These are phyloP conservation scores for Fraxinus sp. DNA, from an alignment of 305 asterid species.

Conservation along the genomic window DNA sequence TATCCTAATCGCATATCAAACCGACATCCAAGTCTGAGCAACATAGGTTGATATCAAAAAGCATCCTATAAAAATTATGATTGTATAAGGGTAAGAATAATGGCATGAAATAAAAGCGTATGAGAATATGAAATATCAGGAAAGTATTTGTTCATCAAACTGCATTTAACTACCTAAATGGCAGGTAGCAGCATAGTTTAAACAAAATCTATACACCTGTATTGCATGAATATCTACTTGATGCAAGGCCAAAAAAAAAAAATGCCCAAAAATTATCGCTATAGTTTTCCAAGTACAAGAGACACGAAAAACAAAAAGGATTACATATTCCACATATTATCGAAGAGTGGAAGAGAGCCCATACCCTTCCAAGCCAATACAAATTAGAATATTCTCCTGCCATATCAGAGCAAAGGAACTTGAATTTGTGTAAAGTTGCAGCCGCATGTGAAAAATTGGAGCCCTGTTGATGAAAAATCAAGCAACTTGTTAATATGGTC, in stretches of 20 bases:
- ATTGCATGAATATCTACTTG: constrained; percentile 2
- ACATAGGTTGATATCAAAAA: constrained; percentile 13
- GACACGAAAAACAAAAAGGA: constrained; percentile 18
- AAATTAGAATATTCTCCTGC: constrained; percentile 61
- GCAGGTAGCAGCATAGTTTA: constrained; percentile 23
- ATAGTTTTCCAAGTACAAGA: constrained; percentile 16
- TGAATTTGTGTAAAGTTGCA: constrained; percentile 86
- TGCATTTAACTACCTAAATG: constrained; percentile 20
- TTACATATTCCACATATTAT: constrained; percentile 8
- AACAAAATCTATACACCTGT: constrained; percentile 23
- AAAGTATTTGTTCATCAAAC: constrained; percentile 18
- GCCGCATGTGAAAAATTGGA: constrained; percentile 88
- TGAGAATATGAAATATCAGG: neutral
- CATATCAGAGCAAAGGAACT: constrained; percentile 63
- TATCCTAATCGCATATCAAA: neutral
- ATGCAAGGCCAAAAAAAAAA: constrained; percentile 12
- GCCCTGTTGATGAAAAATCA: constrained; percentile 53
- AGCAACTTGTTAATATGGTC: constrained; percentile 25
- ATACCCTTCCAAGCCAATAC: constrained; percentile 96
- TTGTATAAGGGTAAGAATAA: constrained; percentile 3
- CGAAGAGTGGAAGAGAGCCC: constrained; percentile 22
- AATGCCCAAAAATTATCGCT: neutral
- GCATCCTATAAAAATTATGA: neutral
- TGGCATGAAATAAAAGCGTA: constrained; percentile 9
- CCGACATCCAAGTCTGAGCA: constrained; percentile 10